These are phyloP conservation scores for Pichia sp. DNA, from an alignment of 1,139 yeast species.

Conservation along the genomic window DNA sequence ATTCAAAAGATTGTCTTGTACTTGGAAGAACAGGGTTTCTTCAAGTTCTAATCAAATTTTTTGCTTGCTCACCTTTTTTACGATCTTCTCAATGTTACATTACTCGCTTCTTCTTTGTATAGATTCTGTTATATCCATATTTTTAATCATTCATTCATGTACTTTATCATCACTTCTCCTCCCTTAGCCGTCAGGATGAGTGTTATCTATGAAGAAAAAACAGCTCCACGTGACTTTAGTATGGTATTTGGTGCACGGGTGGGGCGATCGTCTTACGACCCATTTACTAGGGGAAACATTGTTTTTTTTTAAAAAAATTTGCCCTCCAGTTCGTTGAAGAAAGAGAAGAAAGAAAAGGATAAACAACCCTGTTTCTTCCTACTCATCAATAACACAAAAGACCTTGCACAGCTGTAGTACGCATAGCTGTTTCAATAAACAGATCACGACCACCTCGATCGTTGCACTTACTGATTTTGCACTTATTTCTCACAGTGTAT, in stretches of 20 bases:
- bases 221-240: not conserved
- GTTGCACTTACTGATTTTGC: not conserved
- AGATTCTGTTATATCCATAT: not conserved
- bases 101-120: not conserved
- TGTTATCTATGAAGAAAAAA: too few relatives aligned
- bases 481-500: conserved; percentile 3
- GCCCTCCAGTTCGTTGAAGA: conserved; percentile 9
- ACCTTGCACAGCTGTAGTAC: not conserved
- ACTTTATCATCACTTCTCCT: not conserved
- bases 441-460: not conserved
- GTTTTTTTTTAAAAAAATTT: conserved; percentile 1
- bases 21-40: conserved; percentile 79
- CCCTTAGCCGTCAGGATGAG: not conserved
- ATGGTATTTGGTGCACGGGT: conserved; percentile 7
- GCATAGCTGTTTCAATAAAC: not conserved
- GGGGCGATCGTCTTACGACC: conserved; percentile 1
- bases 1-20: conserved; percentile 67
- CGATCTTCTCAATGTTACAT: not conserved
- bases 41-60: conserved; percentile 38
- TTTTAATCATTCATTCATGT: not conserved
- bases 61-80: not conserved
- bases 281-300: not conserved
- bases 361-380: not conserved
- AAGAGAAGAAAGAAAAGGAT: not conserved
- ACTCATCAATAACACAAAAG: not conserved